Base-by-base conservation (phyloP, 1,284 basidiomycete genomes). In the Ceratobasidium sp. region DNA sequence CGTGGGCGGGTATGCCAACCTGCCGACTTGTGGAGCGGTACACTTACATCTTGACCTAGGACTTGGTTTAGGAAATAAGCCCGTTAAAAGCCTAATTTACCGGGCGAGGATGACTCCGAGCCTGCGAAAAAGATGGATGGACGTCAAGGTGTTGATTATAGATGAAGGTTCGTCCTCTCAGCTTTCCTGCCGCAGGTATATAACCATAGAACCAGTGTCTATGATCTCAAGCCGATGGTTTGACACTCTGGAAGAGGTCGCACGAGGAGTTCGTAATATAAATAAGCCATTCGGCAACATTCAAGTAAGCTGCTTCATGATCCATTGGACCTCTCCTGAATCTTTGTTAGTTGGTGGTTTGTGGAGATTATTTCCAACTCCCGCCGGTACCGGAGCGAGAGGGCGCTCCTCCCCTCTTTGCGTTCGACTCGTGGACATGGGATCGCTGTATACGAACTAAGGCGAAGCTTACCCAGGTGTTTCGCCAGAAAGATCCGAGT, bases 141-240 rank as follows among this genome's bases (percentile, higher is more conserved):
- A 89, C 62, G 93, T 92, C 0, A 90, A 92, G 82, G 93, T 96
- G 0, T 89, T 99, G 50, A 93, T 99, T 81, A 93, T 99, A 71
- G 97, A 99, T 83, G 97, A 99, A 90, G 90, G 96, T 96, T 80
- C 79, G 79, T 33, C 42, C 7, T n/a, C 20, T 33, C 42, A 42
- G 26, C n/a, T 61, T 1, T 38, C 52, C n/a, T 56, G 1, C 20
- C 13, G 9, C 5, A 13, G 23, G 73, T 10, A 13, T 69, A 46
- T 42, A 77, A 67, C 80, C 46, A 50, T 64, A 17, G n/a, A 46
- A 17, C 1, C 80, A 98, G 96, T 98, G 2, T 99, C 97, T 0
- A 99, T 99, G 97, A 91, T 99, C 1, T 98, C 99, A 76, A 96
- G 95, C 0, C 91, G 92, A 38, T 87, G 99, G 0, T 95, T 99